Base-by-base conservation (phyloP, 2,329 filamentous ascomycete species). In the Cercospora sp. region DNA sequence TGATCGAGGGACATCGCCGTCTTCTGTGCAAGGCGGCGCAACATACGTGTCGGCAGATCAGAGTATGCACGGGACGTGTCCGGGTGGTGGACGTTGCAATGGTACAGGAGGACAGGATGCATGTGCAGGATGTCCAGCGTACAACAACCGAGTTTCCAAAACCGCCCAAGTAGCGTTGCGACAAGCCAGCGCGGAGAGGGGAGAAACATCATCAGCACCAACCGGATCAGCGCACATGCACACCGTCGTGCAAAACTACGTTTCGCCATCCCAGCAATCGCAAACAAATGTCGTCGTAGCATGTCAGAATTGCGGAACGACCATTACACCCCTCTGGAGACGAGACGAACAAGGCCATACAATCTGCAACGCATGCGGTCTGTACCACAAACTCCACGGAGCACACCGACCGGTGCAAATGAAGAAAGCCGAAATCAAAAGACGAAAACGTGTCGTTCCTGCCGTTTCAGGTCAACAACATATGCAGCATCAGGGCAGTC, bases 351-450 rank as follows among this genome's bases (percentile, higher is more conserved):
- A 90, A 73, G 95, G 95, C 1, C 94, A 97, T 81, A 97, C 94
- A 5, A 99, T 99, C 71, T 99, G 95, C 83, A 99, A 99, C 80
- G 95, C 95, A 62, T 99, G 95, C 83, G 95, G 94, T 4, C 83
- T 99, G 3, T 99, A 99, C 79, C 93, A 96, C 82, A 98, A 98
- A 80, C 88, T 99, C 2, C 95, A 99, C 78, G 94, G 94, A 64
- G 89, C 93, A 31, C 94, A 97, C 79, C 88, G 95, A 51, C 95
- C 95, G 0, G 92, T 95, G 5, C 93, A 93, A n/a, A 98, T 99
- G 95, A 99, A 98, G 81, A 98, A 97, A 80, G 91, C 93, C 3
- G 91, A 97, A 28, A 99, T 99, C 79, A 98, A 99, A 81, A 88
- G 95, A 70, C 87, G 95, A 69, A 98, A 98, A 84, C 90, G 95